Evolutionary conservation across 164 flowering plant genomes (phyloP), one percentile per base, ranked within the genome.

Genomic region (Piper betle): DNA sequence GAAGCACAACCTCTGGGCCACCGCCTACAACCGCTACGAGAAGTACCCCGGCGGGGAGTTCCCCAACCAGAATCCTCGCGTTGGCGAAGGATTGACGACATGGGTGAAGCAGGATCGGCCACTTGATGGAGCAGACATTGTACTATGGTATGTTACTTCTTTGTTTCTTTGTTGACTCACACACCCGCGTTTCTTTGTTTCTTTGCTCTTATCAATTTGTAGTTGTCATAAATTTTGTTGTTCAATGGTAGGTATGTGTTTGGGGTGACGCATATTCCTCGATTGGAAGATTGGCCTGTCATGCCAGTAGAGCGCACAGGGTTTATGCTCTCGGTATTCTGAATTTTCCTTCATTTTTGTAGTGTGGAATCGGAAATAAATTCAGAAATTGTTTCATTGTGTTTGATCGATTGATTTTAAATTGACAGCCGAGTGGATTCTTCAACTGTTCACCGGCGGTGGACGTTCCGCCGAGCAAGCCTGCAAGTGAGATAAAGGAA

Each of bases 1-100:
- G 76, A 88, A 88, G 78, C 93, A 88, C 66, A 88, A 88, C 70
- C 82, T 91, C 39, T 88, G 96, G 96, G 96, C 86, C 46, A 88
- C 94, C 40, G 72, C 71, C 50, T 91, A 78, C 75, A 73, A 82
- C 4, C 84, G 75, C 33, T 77, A 77, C 59, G 91, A 88, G 68
- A 79, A 73, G 69, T 86, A 79, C 75, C 96, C 94, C 39, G 96
- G 94, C 59, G 96, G 91, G 65, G 96, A 88, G 69, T 88, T 88
- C 68, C 96, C 96, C 38, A 88, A 88, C 69, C 96, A 88, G 71
- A 88, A 88, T 77, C 96, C 96, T 55, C 96, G 94, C 55, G 79
- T 71, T 64, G 79, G 83, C 43, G 96, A 88, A 63, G 96, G 96
- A 42, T 71, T 88, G 71, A 77, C 84, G 60, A 82, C 94, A 43